These are phyloP conservation scores for Gautieria morchelliformis DNA, from an alignment of 768 basidiomycete genomes.

Conservation along the genomic window DNA sequence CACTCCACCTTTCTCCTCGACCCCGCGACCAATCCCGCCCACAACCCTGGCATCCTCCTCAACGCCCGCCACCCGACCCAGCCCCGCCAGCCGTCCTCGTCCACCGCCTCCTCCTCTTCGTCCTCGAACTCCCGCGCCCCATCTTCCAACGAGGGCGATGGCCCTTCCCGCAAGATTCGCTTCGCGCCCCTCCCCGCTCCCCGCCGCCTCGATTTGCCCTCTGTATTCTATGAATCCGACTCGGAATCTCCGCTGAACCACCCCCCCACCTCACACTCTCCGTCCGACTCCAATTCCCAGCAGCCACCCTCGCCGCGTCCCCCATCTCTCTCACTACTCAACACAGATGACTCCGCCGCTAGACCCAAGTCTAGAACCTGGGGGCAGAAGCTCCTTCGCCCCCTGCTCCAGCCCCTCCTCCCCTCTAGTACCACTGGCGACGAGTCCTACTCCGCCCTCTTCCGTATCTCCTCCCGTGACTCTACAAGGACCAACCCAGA, in stretches of 20 bases:
- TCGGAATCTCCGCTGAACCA: slow-evolving; percentile 12
- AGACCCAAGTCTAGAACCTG: slow-evolving; percentile 6
- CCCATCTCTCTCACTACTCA: slow-evolving; percentile 14
- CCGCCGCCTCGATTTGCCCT: slow-evolving; percentile 31
- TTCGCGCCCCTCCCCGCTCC: slow-evolving; percentile 85
- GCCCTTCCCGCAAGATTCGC: slow-evolving; percentile 36
- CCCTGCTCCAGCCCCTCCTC: slow-evolving; percentile 6
- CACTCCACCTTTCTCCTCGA: not conserved
- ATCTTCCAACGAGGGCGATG: not conserved
- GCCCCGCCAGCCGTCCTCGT: not conserved
- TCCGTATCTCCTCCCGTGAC: slow-evolving; percentile 13
- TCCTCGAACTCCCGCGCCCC: not conserved
- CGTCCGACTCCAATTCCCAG: slow-evolving; percentile 17
- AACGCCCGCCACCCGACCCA: not conserved
- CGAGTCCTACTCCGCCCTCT: slow-evolving; percentile 12
- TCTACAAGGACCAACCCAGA: not conserved
- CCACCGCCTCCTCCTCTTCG: slow-evolving; percentile 2
- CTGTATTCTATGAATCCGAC: slow-evolving; percentile 11
- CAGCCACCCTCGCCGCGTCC: slow-evolving; percentile 15
- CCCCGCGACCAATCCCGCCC: not conserved
- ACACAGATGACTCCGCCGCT: slow-evolving; percentile 11
- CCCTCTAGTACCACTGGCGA: slow-evolving; percentile 7
- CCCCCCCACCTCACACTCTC: slow-evolving; percentile 15
- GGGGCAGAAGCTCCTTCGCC: slow-evolving; percentile 2
- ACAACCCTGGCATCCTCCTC: slow-evolving; percentile 1